phyloP scores from a whole-genome alignment of 208 protist genomes.

The Wallacemonas collosoma region DNA sequence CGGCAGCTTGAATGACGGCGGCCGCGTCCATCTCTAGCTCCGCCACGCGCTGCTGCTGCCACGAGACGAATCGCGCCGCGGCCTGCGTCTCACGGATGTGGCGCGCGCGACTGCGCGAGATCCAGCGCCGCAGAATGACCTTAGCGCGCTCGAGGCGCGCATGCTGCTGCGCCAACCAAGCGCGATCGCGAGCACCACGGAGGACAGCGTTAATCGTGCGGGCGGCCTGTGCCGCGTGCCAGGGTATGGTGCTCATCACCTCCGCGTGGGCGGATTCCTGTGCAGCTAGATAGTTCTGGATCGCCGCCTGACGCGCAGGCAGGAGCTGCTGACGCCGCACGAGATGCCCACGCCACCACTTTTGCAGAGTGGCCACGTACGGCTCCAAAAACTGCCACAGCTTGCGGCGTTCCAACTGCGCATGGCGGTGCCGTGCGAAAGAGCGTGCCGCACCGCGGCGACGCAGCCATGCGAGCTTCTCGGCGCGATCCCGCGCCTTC shows the following conservation, averaged over 20 bases:
- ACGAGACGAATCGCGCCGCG: conserved; percentile 17
- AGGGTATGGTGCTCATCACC: conserved; percentile 24
- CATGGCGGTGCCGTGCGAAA: conserved; percentile 29
- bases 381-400: conserved; percentile 4
- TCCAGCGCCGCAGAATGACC: conserved; percentile 39
- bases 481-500: conserved; percentile 9
- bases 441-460: conserved; percentile 24
- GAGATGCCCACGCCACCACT: conserved; percentile 37
- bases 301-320: conserved; percentile 22
- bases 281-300: conserved; percentile 31
- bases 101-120: conserved; percentile 36
- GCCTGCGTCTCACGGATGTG: conserved; percentile 26
- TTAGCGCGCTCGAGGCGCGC: conserved; percentile 23
- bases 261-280: conserved; percentile 30
- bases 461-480: conserved; percentile 1
- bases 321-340: conserved; percentile 19
- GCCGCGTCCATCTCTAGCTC: conserved; percentile 63
- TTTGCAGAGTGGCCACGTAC: conserved; percentile 34
- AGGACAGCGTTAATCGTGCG: conserved; percentile 52
- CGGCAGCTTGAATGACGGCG: conserved; percentile 45
- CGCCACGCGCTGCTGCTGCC: conserved; percentile 33
- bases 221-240: conserved; percentile 23
- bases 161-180: conserved; percentile 20
- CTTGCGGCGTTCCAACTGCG: conserved; percentile 29
- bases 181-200: conserved; percentile 43